phyloP scores from a whole-genome alignment of 192 early-diverging fungal genomes.

The Gonapodya sp. region DNA sequence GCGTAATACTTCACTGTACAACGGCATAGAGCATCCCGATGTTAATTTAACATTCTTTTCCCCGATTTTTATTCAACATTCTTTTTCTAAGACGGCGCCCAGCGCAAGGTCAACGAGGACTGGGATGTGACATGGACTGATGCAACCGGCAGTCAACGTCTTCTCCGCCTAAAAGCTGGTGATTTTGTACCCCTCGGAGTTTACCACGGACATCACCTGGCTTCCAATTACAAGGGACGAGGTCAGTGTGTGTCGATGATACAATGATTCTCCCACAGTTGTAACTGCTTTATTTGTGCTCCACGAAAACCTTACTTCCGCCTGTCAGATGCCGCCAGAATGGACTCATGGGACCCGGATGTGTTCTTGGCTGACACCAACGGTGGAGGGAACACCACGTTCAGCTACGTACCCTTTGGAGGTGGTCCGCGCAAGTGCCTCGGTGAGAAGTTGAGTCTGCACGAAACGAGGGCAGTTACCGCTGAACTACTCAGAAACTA shows the following conservation, averaged over 20 bases:
- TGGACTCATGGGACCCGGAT: background rate
- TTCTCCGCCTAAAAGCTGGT: background rate
- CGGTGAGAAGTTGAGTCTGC: background rate
- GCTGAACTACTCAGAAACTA: background rate
- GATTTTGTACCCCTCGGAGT: background rate
- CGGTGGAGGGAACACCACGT: background rate
- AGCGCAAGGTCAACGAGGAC: constrained; percentile 4
- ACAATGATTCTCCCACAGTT: too few relatives aligned
- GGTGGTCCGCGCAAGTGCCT: constrained; percentile 6
- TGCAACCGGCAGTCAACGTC: background rate
- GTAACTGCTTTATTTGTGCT: too few relatives aligned
- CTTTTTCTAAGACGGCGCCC: background rate
- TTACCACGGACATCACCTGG: background rate
- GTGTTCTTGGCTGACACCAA: background rate
- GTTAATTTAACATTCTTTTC: too few relatives aligned
- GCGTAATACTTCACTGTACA: too few relatives aligned
- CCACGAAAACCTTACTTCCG: too few relatives aligned
- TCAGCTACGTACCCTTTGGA: background rate
- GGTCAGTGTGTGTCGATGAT: too few relatives aligned
- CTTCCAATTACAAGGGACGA: background rate
- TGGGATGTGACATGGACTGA: background rate
- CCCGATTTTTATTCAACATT: too few relatives aligned
- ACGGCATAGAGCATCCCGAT: too few relatives aligned
- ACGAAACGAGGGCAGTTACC: background rate
- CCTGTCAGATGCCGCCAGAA: background rate